Evolutionary conservation across 1,284 basidiomycete species (phyloP), one percentile per base, ranked within the genome.

Genomic region (Leccinum subrobustum): DNA sequence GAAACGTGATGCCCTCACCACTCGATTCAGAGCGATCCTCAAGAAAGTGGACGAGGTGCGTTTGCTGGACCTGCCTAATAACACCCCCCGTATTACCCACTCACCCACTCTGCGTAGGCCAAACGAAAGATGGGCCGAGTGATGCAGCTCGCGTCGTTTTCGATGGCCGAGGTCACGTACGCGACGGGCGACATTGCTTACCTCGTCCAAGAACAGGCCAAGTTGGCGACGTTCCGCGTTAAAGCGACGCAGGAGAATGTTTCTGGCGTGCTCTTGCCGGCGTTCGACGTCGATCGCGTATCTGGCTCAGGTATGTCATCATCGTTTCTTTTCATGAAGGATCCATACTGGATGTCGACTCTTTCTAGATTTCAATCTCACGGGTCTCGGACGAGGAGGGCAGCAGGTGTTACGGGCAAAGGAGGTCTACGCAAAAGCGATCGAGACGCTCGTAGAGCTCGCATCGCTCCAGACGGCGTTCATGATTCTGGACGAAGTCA

Each of bases 101-200:
- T 23, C 11, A 54, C 16, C 4, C 25, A 33, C 12, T 42, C 12
- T 12, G 5, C 0, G 39, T 66, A 96, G 93, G 96, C 97, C 16
- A 99, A 99, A 77, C 88, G 95, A 62, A 95, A 98, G 80, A 99
- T 99, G 97, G 97, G 97, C 44, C 84, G 91, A 65, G 96, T 99
- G 31, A 97, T 99, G 88, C 97, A 99, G 76, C 83, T 97, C 56
- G 97, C 97, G 16, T 97, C 96, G 52, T 98, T 99, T 83, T 96
- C 94, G 48, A 89, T 99, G 76, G 97, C 97, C 1, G 97, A 99
- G 76, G 97, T 99, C 63, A 95, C 94, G 29, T 99, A 99, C 78
- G 89, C 95, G 37, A 97, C 96, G 5, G 95, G 95, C 64, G 96
- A 99, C 72, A 98, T 99, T 69, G 88, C 93, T 31, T 99, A 98